Evolutionary conservation across 345 rosid species (phyloP).

Genomic region (Geranium rotundifolium): DNA sequence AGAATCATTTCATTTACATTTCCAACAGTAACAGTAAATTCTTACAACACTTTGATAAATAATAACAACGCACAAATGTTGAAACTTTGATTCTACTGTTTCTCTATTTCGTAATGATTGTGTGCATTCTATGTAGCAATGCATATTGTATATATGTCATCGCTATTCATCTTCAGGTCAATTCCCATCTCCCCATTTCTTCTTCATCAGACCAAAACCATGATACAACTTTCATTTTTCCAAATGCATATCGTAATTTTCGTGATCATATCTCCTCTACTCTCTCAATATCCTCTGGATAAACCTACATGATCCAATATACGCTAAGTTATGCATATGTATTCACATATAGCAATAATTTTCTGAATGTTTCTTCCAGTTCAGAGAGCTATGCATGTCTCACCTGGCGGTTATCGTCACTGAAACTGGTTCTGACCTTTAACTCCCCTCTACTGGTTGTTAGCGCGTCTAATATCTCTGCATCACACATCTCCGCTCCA

Average conservation of each 20-base stretch:
- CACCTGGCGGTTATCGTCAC: conserved; percentile 26
- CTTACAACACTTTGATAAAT: neutral
- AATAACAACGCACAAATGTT: neutral
- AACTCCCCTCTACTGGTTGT: conserved; percentile 80
- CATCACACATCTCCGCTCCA: conserved; percentile 27
- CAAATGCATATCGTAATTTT: neutral
- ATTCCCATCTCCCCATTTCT: neutral
- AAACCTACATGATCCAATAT: conserved; percentile 10
- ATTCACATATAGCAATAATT: neutral
- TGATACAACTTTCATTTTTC: neutral
- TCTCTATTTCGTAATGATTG: neutral
- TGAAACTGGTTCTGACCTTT: conserved; percentile 48
- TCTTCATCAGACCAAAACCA: no score
- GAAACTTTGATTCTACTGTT: neutral
- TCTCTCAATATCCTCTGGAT: conserved; percentile 8
- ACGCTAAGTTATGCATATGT: neutral
- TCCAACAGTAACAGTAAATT: neutral
- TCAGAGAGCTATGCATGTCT: conserved; percentile 12
- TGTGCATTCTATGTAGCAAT: neutral
- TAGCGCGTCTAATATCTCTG: conserved; percentile 63
- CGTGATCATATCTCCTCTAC: neutral
- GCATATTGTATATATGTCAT: neutral
- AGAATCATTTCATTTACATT: neutral
- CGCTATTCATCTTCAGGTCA: neutral
- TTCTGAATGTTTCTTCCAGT: no score